Conservation (phyloP, 2,329 filamentous ascomycete species). For the Fusarium beomiforme region DNA sequence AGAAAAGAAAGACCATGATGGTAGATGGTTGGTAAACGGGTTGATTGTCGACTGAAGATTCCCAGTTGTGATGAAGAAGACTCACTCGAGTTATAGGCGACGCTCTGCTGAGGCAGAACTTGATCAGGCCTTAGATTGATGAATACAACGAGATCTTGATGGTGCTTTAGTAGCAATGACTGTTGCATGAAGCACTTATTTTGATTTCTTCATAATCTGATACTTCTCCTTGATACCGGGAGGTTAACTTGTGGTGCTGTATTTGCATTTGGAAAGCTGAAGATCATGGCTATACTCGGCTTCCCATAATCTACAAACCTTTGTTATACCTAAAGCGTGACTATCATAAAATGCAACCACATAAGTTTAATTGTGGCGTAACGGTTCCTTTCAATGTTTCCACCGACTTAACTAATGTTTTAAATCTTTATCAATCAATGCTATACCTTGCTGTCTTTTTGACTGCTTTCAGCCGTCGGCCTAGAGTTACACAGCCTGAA, state of each 20-base stretch:
- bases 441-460: background rate
- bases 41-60: constrained; percentile 44
- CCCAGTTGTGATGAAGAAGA: constrained; percentile 43
- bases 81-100: constrained; percentile 38
- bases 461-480: background rate
- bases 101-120: constrained; percentile 26
- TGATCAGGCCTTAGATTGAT: constrained; percentile 33
- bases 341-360: background rate
- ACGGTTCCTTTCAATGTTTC: background rate
- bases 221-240: background rate
- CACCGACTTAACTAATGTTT: background rate
- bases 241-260: background rate
- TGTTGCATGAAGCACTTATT: background rate
- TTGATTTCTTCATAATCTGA: background rate
- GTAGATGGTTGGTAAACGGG: constrained; percentile 36
- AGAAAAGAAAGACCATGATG: constrained; percentile 33
- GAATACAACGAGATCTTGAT: constrained; percentile 19
- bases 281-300: background rate
- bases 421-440: background rate
- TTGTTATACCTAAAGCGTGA: background rate
- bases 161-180: background rate
- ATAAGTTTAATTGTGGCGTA: background rate
- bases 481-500: background rate
- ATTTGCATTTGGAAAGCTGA: no score
- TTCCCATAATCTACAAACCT: background rate